These are phyloP conservation scores for Gossypium anomalum DNA, from an alignment of 345 rosid species.

Conservation along the genomic window DNA sequence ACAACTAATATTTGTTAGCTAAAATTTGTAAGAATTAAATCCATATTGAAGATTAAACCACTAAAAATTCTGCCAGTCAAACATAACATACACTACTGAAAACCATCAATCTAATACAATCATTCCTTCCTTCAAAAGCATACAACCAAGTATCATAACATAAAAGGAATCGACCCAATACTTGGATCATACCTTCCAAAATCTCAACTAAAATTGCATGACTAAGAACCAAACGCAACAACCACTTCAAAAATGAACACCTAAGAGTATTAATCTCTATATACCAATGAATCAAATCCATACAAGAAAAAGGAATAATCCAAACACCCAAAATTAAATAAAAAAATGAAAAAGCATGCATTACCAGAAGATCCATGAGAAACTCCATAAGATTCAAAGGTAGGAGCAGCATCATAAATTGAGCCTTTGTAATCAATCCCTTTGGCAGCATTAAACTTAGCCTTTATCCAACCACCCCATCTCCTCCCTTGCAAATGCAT, in stretches of 20 bases:
- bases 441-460: constrained; percentile 32
- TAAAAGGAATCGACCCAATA: background rate
- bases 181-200: background rate
- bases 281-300: background rate
- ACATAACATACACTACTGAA: background rate
- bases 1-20: background rate
- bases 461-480: constrained; percentile 65
- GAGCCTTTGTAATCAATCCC: constrained; percentile 59
- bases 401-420: constrained; percentile 68
- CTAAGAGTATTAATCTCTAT: background rate
- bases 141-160: too few species aligned
- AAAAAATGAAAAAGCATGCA: background rate
- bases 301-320: background rate
- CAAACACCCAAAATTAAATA: background rate
- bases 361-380: constrained; percentile 87
- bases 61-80: background rate
- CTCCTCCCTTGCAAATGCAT: constrained; percentile 77
- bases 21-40: background rate
- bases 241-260: background rate
- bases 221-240: background rate
- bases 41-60: background rate
- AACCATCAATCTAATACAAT: too few species aligned
- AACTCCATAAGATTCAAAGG: constrained; percentile 70
- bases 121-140: too few species aligned
- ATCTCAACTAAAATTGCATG: background rate